Evolutionary conservation across 2,329 filamentous ascomycete genomes (phyloP), one percentile per base, ranked within the genome.

Genomic region (Penicillium brasilianum): DNA sequence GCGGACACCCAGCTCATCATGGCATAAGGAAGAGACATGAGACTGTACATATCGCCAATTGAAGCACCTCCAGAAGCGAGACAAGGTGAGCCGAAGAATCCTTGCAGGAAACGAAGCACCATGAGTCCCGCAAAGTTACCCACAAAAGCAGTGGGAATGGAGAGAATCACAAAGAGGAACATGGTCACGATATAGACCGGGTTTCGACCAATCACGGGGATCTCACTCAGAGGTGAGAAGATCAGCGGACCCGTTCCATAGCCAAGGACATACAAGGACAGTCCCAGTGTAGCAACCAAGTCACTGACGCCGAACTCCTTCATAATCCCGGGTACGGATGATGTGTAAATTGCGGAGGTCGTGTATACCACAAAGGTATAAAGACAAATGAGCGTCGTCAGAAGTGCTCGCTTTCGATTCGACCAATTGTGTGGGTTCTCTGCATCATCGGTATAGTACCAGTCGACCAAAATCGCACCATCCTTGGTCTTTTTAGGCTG

Each of bases 121-220:
- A 90, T 81, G 10, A 92, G 79, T 0, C 87, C 87, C 0, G 85
- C 77, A 55, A 87, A 89, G 76, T 87, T 89, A 48, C 84, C 75
- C 3, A 86, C 86, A 0, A 91, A 73, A 0, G 87, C 86, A 0
- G 88, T 85, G 0, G 88, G 88, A 16, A 91, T 82, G 6, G 84
- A 86, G 11, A 92, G 74, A 62, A 91, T 82, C 52, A 89, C 85
- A 72, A 91, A 92, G 30, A 91, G 78, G 60, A 84, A 84, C 78
- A 91, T 88, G 10, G 88, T 88, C 65, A 85, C 72, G 37, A 90
- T 84, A 74, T 92, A 92, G 6, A 89, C 84, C 0, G 86, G 85
- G 67, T 88, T 91, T 7, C 89, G 82, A 2, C 90, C 89, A 54
- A 91, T 83, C 49, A 82, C 71, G 0, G 89, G 87, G 22, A 91